These are phyloP conservation scores for Collybia nuda DNA, from an alignment of 768 basidiomycete genomes.

Conservation along the genomic window DNA sequence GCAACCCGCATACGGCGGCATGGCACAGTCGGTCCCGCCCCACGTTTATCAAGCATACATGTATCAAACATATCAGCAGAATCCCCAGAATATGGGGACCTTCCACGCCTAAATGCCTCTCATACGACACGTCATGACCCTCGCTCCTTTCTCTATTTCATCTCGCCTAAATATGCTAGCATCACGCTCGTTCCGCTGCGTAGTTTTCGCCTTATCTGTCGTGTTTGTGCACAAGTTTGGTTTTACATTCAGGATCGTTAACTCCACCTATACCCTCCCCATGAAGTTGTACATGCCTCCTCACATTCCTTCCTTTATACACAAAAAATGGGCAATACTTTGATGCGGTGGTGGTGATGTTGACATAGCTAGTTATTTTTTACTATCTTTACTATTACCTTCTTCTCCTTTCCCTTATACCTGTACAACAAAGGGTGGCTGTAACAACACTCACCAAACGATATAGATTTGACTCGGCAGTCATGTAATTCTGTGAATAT, in stretches of 20 bases:
- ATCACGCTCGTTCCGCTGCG: constrained; percentile 30
- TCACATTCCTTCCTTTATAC: constrained; percentile 27
- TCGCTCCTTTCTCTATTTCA: constrained; percentile 28
- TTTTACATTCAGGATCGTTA: constrained; percentile 32
- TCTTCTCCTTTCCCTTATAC: constrained; percentile 23
- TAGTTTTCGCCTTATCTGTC: constrained; percentile 26
- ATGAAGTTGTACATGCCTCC: constrained; percentile 30
- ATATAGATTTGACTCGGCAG: constrained; percentile 27
- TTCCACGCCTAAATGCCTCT: constrained; percentile 60
- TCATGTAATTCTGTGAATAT: constrained; percentile 10
- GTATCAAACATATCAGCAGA: constrained; percentile 83
- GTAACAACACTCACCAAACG: constrained; percentile 29
- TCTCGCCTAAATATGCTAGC: constrained; percentile 19
- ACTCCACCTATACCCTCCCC: constrained; percentile 32
- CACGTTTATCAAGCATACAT: constrained; percentile 81
- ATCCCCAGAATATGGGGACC: constrained; percentile 73
- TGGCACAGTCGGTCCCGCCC: constrained; percentile 58
- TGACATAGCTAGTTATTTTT: constrained; percentile 35
- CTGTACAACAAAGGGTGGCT: constrained; percentile 47
- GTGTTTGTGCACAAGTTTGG: constrained; percentile 33
- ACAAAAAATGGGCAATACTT: constrained; percentile 20
- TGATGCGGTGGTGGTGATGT: constrained; percentile 26
- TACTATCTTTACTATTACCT: constrained; percentile 27
- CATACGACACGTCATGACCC: constrained; percentile 45
- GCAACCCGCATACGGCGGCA: constrained; percentile 62